Evolutionary conservation across 2,329 filamentous ascomycete species (phyloP), one percentile per base, ranked within the genome.

Genomic region (Fusarium nelsonii): DNA sequence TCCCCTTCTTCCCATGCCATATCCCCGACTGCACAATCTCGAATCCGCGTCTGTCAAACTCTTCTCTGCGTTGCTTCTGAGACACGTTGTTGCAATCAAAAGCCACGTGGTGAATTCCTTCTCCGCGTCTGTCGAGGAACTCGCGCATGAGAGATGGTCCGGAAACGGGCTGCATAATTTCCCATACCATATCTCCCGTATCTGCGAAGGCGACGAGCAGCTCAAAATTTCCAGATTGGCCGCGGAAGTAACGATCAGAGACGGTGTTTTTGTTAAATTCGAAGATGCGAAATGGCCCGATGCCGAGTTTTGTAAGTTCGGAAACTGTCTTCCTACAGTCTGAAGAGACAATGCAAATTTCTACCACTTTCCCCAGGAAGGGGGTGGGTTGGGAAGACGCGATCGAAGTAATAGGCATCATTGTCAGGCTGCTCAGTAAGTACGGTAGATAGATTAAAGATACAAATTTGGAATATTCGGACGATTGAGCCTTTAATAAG

Each of bases 121-220:
- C 41, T 0, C 33, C 52, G 3, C 44, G 41, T 18, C 14, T 48
- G 1, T 55, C 33, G 16, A 55, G 33, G 4, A 48, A 55, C 10
- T 55, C 52, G 12, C 34, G 18, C 52, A 55, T 55, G 0, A 55
- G 23, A 5, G 52, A 55, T 1, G n/a, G 11, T 0, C 52, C 41
- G 4, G 52, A 32, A 16, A 55, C 41, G 14, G 52, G 52, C 26
- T 55, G 52, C 52, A 55, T 55, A n/a, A 55, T 46, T 3, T 55
- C 52, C 41, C 41, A 55, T 3, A 55, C 41, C 32, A 55, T 49
- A n/a, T 49, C 41, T 0, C 52, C 52, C 1, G 23, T 20, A 4
- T 39, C 32, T 11, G 52, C 52, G 4, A 55, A 55, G 1, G 52
- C 52, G 16, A 55, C 52, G 1, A 49, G 18, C 0, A 55, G 26